These are phyloP conservation scores for Climacium dendroides DNA, from an alignment of 225 moss, liverwort and hornwort species.

Conservation along the genomic window DNA sequence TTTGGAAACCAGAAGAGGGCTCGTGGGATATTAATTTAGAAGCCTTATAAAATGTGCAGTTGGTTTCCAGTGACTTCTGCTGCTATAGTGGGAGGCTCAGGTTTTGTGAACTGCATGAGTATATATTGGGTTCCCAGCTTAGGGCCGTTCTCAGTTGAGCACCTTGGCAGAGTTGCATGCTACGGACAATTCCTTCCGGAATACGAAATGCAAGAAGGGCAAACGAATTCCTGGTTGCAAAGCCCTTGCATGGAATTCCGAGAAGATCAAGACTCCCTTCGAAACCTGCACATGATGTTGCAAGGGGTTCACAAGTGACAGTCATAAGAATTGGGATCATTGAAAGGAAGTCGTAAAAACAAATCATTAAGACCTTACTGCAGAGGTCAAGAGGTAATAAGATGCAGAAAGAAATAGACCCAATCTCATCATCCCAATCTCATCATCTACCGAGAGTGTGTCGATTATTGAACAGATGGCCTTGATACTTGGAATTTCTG, in stretches of 20 bases:
- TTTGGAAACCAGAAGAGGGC: not conserved
- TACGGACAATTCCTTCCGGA: not conserved
- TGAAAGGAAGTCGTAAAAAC: not conserved
- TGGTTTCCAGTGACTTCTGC: not conserved
- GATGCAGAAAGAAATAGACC: not conserved
- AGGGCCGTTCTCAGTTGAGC: not conserved
- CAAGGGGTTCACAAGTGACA: not conserved
- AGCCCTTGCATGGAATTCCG: not conserved
- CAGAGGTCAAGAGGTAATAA: not conserved
- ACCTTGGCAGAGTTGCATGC: not conserved
- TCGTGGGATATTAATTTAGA: not conserved
- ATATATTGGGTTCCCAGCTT: not conserved
- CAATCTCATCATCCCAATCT: not conserved
- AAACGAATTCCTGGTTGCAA: not conserved
- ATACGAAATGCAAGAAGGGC: not conserved
- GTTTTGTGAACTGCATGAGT: not conserved
- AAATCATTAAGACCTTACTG: not conserved
- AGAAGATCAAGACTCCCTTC: not conserved
- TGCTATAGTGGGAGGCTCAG: not conserved
- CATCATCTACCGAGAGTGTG: not conserved
- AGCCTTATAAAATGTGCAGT: not conserved
- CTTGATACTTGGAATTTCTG: not conserved
- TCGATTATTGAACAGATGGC: not conserved
- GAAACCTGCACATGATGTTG: not conserved
- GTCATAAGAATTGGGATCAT: not conserved